These are phyloP conservation scores for Sesbania bispinosa DNA, from an alignment of 306 rosid species.

Conservation along the genomic window DNA sequence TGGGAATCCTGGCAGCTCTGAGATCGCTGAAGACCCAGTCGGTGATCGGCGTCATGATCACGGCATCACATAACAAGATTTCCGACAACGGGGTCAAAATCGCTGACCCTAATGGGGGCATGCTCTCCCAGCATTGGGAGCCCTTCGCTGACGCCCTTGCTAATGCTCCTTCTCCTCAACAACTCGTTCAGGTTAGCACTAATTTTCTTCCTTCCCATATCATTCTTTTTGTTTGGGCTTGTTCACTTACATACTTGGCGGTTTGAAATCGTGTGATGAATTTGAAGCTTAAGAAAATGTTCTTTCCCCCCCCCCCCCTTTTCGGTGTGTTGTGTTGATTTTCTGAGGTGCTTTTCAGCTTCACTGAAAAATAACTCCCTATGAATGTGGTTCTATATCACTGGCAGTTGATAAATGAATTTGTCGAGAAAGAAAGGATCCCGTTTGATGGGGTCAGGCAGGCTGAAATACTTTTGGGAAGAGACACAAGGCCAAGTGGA, in stretches of 20 bases:
- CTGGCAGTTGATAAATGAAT: constrained; percentile 58
- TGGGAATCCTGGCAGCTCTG: constrained; percentile 76
- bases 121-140: constrained; percentile 95
- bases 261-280: neutral
- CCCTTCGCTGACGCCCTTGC: constrained; percentile 83
- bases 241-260: neutral
- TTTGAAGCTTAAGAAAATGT: no score
- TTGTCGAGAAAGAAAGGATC: constrained; percentile 59
- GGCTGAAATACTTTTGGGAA: constrained; percentile 63
- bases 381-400: constrained; percentile 5
- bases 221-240: neutral
- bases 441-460: constrained; percentile 38
- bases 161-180: constrained; percentile 55
- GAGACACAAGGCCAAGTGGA: constrained; percentile 98
- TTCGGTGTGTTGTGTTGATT: neutral
- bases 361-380: neutral
- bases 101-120: constrained; percentile 77
- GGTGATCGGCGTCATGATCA: constrained; percentile 81
- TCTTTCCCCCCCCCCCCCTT: no score
- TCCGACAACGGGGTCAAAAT: constrained; percentile 91
- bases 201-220: neutral
- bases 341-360: neutral
- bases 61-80: constrained; percentile 81
- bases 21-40: constrained; percentile 60
- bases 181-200: constrained; percentile 42